Evolutionary conservation across 2,329 filamentous ascomycete species (phyloP).

Genomic region (Arthrobotrys conoides): DNA sequence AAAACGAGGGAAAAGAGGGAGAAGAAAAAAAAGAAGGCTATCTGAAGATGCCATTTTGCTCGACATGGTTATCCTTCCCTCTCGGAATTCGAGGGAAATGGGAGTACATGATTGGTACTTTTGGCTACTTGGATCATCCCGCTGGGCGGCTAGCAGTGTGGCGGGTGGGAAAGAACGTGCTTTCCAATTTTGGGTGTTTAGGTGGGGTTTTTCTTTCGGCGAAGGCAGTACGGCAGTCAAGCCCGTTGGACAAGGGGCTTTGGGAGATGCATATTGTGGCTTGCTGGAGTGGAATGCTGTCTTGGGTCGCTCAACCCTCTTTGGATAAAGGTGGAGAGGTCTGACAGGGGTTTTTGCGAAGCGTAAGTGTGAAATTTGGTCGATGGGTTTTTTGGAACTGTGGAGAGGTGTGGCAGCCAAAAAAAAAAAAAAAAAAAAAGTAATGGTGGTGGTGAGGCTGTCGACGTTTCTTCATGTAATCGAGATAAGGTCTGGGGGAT

Average conservation of each 20-base stretch:
- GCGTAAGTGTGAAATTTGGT: constrained; percentile 10
- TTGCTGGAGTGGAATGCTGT: constrained; percentile 43
- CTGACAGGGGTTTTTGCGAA: constrained; percentile 29
- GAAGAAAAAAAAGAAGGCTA: neutral
- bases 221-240: constrained; percentile 55
- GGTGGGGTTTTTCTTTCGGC: constrained; percentile 28
- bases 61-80: neutral
- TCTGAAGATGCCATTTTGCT: constrained; percentile 12
- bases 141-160: constrained; percentile 58
- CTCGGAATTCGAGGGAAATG: constrained; percentile 5
- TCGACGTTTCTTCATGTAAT: neutral
- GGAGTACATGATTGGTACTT: constrained; percentile 55
- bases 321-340: constrained; percentile 56
- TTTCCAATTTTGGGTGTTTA: constrained; percentile 35
- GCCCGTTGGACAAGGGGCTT: constrained; percentile 59
- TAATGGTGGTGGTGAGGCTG: constrained; percentile 18
- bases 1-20: too few relatives aligned
- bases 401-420: constrained; percentile 36
- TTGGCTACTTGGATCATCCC: constrained; percentile 47
- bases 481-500: neutral
- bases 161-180: constrained; percentile 46
- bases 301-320: constrained; percentile 52
- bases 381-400: constrained; percentile 3
- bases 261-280: constrained; percentile 49
- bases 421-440: neutral